Percentiles rank a stretch among this genome's conserved stretches.
Conservation (phyloP, 2,329 filamentous ascomycete species). For the Gliomastix tumulicola region DNA sequence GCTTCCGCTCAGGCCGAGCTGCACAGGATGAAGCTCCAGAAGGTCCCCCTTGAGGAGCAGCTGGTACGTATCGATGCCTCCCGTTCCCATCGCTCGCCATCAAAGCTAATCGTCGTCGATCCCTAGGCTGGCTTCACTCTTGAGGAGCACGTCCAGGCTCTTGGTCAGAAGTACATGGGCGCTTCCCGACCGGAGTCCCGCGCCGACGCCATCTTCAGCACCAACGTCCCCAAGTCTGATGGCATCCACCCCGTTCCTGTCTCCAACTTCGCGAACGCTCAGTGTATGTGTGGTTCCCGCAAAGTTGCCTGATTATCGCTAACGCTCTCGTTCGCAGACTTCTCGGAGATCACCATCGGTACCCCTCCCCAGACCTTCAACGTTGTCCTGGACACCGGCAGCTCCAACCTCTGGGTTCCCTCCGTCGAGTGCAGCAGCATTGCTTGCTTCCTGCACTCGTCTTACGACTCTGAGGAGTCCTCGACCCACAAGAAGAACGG, state of each 20-base stretch:
- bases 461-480: conserved; percentile 88
- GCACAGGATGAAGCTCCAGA: conserved; percentile 97
- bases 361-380: conserved; percentile 94
- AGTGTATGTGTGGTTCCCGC: conserved; percentile 60
- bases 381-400: conserved; percentile 96
- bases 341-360: conserved; percentile 91
- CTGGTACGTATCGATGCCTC: conserved; percentile 55
- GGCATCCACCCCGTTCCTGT: conserved; percentile 77
- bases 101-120: conserved; percentile 1
- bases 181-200: conserved; percentile 55
- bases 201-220: conserved; percentile 72
- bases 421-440: conserved; percentile 87
- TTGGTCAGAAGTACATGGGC: conserved; percentile 97
- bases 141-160: conserved; percentile 70
- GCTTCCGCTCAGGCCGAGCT: conserved; percentile 78
- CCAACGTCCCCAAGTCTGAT: conserved; percentile 58
- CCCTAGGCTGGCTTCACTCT: conserved; percentile 68
- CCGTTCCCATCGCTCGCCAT: neutral
- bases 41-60: conserved; percentile 87
- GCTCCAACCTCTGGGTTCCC: conserved; percentile 98
- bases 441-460: conserved; percentile 94
- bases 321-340: conserved; percentile 54
- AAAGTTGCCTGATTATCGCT: conserved; percentile 9
- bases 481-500: conserved; percentile 94
- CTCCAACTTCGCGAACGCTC: conserved; percentile 96